Conservation (phyloP, 352 stramenopile genomes). For the Phytophthora quininea region DNA sequence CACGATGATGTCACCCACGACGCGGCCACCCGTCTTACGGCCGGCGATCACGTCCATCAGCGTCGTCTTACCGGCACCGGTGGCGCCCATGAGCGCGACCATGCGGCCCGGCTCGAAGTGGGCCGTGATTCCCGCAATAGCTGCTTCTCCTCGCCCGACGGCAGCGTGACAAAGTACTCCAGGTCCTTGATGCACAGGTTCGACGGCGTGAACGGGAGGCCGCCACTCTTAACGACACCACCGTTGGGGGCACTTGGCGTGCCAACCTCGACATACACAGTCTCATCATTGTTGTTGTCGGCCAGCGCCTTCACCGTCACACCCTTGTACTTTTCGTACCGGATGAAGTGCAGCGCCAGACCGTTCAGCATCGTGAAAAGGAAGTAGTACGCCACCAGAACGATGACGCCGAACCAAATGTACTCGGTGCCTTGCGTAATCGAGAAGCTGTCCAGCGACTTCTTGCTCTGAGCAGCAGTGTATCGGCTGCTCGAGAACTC, state of each 20-base stretch:
- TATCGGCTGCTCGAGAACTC: not conserved
- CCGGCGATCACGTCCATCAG: constrained; percentile 70
- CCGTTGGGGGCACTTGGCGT: constrained; percentile 27
- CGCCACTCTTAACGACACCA: constrained; percentile 15
- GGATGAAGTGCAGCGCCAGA: not conserved
- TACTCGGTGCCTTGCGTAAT: not conserved
- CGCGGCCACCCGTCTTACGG: constrained; percentile 59
- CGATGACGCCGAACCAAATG: not conserved
- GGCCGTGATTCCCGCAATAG: constrained; percentile 48
- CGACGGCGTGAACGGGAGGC: constrained; percentile 49
- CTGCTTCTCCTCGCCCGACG: constrained; percentile 59
- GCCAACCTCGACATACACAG: constrained; percentile 49
- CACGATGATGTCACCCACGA: constrained; percentile 85
- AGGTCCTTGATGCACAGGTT: constrained; percentile 59
- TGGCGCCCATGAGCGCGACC: constrained; percentile 76
- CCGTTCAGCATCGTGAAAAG: not conserved
- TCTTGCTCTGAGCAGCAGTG: not conserved
- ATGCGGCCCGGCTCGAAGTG: constrained; percentile 66
- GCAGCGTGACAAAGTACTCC: constrained; percentile 67
- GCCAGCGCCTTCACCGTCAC: constrained; percentile 42
- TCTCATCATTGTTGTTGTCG: constrained; percentile 31
- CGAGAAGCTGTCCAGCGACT: not conserved
- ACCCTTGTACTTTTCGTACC: not conserved
- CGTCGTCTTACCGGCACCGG: constrained; percentile 66
- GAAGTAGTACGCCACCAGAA: not conserved